A percentile compares a stretch with the other conserved stretches of the same genome.
Evolutionary conservation across 139 green algal species (phyloP).

Genomic region (Zygnema circumcarinatum): DNA sequence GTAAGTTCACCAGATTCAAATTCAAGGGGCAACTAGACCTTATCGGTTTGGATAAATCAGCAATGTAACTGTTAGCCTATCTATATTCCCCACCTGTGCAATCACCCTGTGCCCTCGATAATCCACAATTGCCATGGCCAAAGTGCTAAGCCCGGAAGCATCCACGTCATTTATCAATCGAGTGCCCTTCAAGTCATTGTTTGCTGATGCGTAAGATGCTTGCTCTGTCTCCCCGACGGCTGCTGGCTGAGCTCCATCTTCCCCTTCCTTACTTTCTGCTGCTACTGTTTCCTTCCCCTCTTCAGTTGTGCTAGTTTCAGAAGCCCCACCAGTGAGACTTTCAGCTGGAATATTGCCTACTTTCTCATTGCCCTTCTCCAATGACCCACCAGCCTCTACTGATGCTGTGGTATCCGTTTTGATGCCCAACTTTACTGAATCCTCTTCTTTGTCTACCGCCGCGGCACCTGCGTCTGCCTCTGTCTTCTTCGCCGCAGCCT

Average conservation of each 20-base stretch:
- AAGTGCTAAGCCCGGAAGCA: slow-evolving; percentile 41
- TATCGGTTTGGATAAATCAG: too few relatives aligned
- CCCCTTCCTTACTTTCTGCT: slow-evolving; percentile 17
- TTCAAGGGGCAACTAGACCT: too few relatives aligned
- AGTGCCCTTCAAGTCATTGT: slow-evolving; percentile 61
- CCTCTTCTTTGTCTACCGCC: not conserved
- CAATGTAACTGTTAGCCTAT: too few relatives aligned
- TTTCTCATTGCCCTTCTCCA: slow-evolving; percentile 3
- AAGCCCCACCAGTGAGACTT: not conserved
- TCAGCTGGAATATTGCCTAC: not conserved
- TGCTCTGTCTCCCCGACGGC: slow-evolving; percentile 46
- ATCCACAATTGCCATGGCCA: slow-evolving; percentile 56
- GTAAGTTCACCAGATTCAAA: too few relatives aligned
- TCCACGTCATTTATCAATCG: slow-evolving; percentile 34
- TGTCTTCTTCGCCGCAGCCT: slow-evolving; percentile 7
- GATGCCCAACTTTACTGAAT: not conserved
- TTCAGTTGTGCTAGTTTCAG: not conserved
- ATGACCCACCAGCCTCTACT: not conserved
- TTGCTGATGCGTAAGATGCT: slow-evolving; percentile 60
- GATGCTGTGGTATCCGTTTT: not conserved
- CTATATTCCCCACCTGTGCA: slow-evolving; percentile 39
- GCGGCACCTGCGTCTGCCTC: not conserved
- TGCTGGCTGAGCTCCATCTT: slow-evolving; percentile 19
- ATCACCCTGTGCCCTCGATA: slow-evolving; percentile 58
- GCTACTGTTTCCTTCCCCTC: slow-evolving; percentile 18